These are phyloP conservation scores for Nicotiana tomentosiformis DNA, from an alignment of 257 asterid genomes.

Conservation along the genomic window DNA sequence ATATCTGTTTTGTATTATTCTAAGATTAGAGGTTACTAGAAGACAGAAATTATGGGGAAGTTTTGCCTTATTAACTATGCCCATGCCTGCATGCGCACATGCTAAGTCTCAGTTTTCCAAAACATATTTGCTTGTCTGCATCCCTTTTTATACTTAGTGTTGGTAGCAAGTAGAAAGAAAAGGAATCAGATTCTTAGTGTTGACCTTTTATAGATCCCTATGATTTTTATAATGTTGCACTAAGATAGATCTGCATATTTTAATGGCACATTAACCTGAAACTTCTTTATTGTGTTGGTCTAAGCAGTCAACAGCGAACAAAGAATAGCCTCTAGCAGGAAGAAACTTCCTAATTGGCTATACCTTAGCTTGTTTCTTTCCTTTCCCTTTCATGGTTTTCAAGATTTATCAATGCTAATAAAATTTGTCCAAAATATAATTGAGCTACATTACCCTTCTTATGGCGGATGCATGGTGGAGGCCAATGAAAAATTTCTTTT, in stretches of 20 bases:
- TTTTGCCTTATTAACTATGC: constrained; percentile 23
- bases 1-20: constrained; percentile 1
- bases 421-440: background rate
- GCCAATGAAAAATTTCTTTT: too few relatives aligned
- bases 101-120: constrained; percentile 31
- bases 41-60: constrained; percentile 27
- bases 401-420: background rate
- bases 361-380: background rate
- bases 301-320: background rate
- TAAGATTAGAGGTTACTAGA: constrained; percentile 17
- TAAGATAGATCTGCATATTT: background rate
- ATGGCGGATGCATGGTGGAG: background rate
- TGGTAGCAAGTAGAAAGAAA: constrained; percentile 2
- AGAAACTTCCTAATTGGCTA: constrained; percentile 7
- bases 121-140: constrained; percentile 25
- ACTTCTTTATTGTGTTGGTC: background rate
- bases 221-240: constrained; percentile 1
- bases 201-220: constrained; percentile 18
- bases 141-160: constrained; percentile 12
- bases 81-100: constrained; percentile 33
- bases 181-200: constrained; percentile 25
- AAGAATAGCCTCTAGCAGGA: background rate
- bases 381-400: background rate
- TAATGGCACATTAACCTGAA: background rate
- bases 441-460: background rate